Conservation (phyloP, 106 monocot genomes). For the Platanthera zijinensis region DNA sequence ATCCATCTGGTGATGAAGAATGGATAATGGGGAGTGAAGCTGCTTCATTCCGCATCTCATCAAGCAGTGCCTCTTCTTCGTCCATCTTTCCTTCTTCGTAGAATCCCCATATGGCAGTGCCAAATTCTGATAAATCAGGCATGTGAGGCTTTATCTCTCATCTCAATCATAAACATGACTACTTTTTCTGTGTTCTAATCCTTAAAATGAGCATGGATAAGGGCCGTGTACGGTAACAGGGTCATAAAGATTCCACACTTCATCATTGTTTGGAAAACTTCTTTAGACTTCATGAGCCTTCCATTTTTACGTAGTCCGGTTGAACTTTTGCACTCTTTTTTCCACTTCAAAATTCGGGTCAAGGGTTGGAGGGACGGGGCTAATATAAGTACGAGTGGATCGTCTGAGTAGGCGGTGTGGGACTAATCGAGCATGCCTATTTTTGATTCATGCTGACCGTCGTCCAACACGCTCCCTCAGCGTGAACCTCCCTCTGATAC, state of each 20-base stretch:
- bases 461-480: too few relatives aligned
- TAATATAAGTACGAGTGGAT: too few relatives aligned
- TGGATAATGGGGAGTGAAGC: conserved; percentile 82
- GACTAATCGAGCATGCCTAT: too few relatives aligned
- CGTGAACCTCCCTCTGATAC: too few relatives aligned
- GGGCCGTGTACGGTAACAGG: conserved; percentile 50
- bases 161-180: conserved; percentile 37
- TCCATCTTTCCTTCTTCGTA: conserved; percentile 50
- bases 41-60: conserved; percentile 71
- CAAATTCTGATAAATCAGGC: conserved; percentile 54
- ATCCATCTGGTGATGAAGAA: conserved; percentile 69
- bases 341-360: too few relatives aligned
- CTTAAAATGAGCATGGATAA: conserved; percentile 67
- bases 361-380: too few relatives aligned
- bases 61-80: conserved; percentile 39
- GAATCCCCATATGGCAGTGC: conserved; percentile 66
- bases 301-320: conserved; percentile 65
- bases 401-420: too few relatives aligned
- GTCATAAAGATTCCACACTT: conserved; percentile 39
- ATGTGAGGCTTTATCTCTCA: conserved; percentile 51
- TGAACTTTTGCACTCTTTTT: too few relatives aligned
- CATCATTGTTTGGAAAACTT: conserved; percentile 51
- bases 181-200: conserved; percentile 43
- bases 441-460: too few relatives aligned
- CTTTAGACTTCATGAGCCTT: conserved; percentile 55